Percentiles rank a stretch among this genome's conserved stretches.
Conservation (phyloP, 345 rosid species). For the Eucalyptus tenuipes region DNA sequence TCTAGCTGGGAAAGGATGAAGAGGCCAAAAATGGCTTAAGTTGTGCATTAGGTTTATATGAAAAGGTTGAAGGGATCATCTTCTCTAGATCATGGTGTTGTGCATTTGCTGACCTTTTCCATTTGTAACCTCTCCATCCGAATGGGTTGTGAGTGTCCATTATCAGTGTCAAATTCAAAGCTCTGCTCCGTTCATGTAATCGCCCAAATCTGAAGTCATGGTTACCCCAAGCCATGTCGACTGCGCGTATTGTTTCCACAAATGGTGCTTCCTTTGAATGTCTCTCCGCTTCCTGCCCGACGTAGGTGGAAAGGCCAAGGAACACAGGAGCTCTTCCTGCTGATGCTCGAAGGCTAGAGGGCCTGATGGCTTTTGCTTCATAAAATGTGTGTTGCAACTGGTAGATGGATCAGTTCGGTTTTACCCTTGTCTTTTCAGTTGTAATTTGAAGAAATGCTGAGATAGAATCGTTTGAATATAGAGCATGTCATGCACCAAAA, state of each 20-base stretch:
- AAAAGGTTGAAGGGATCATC: neutral
- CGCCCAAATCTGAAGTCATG: neutral
- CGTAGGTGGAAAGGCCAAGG: neutral
- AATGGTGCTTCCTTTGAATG: neutral
- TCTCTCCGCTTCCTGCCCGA: neutral
- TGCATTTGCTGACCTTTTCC: neutral
- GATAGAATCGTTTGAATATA: neutral
- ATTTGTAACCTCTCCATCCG: neutral
- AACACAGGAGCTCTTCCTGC: neutral
- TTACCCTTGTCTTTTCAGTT: neutral
- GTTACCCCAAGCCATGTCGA: neutral
- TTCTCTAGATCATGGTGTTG: neutral
- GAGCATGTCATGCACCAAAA: neutral
- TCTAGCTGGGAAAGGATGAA: slow-evolving; percentile 46
- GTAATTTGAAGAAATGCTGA: neutral
- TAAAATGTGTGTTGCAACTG: neutral
- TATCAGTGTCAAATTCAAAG: neutral
- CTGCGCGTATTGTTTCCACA: neutral
- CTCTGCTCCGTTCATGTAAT: neutral
- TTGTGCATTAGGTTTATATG: neutral
- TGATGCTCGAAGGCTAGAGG: neutral
- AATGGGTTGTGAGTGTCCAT: neutral
- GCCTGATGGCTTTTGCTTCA: neutral
- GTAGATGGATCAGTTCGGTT: neutral
- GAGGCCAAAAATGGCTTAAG: slow-evolving; percentile 14